Percentiles rank a stretch among this genome's conserved stretches.
These are phyloP conservation scores for Globisporangium spiculum DNA, from an alignment of 352 stramenopile genomes.

Conservation along the genomic window DNA sequence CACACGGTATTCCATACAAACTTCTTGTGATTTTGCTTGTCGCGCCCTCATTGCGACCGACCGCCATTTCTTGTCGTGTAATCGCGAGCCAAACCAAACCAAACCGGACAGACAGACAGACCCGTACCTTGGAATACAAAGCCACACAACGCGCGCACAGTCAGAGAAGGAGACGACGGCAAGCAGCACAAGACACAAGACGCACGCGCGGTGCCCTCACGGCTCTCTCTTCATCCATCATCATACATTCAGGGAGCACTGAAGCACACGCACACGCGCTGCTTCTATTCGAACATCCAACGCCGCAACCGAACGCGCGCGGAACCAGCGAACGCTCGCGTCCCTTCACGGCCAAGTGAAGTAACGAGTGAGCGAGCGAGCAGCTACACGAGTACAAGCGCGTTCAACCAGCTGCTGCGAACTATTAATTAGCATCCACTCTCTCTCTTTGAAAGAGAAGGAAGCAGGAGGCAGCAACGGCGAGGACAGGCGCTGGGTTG, in stretches of 20 bases:
- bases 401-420: not conserved
- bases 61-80: not conserved
- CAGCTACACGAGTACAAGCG: not conserved
- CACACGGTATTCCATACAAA: not conserved
- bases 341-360: not conserved
- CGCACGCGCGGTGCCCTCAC: not conserved
- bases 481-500: constrained; percentile 1
- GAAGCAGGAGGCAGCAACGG: not conserved
- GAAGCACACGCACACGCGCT: not conserved
- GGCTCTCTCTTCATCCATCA: not conserved
- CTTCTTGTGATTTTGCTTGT: not conserved
- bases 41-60: not conserved
- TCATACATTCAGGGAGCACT: not conserved
- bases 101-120: constrained; percentile 3
- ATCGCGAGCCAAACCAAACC: not conserved
- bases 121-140: not conserved
- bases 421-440: not conserved
- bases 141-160: not conserved
- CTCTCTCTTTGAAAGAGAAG: not conserved
- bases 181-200: not conserved
- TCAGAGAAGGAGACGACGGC: not conserved
- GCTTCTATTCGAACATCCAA: not conserved
- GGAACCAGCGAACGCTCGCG: not conserved
- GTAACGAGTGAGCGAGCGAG: not conserved
- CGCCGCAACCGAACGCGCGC: constrained; percentile 3